These are phyloP conservation scores for Cucumis variabilis DNA, from an alignment of 331 rosid species.

Conservation along the genomic window DNA sequence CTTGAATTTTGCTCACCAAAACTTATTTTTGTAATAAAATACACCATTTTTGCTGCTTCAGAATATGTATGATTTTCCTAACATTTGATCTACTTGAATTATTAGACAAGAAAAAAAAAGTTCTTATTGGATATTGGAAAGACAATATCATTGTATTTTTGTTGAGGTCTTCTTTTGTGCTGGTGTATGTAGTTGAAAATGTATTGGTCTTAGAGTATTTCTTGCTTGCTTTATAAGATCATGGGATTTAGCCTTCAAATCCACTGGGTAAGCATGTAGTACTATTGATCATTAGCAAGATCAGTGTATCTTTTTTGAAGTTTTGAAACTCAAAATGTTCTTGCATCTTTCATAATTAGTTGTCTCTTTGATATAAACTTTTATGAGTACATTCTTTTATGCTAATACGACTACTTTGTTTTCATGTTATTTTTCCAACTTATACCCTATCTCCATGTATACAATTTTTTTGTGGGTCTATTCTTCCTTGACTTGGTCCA, in stretches of 20 bases:
- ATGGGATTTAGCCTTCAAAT: slow-evolving; percentile 86
- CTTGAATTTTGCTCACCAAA: not conserved
- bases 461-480: slow-evolving; percentile 87
- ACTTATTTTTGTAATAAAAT: not conserved
- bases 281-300: not conserved
- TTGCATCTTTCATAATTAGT: not conserved
- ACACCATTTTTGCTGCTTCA: not conserved
- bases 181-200: not conserved
- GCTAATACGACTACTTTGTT: not conserved
- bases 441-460: slow-evolving; percentile 51
- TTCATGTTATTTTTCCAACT: slow-evolving; percentile 9
- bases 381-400: not conserved
- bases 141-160: not conserved
- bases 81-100: not conserved
- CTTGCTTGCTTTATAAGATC: slow-evolving; percentile 35
- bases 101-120: not conserved
- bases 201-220: not conserved
- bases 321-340: not conserved
- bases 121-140: slow-evolving; percentile 19
- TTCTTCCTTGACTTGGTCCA: slow-evolving; percentile 86
- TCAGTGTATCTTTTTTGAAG: not conserved
- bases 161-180: not conserved
- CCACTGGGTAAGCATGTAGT: slow-evolving; percentile 71
- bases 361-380: not conserved
- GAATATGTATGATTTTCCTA: not conserved